Evolutionary conservation across 2,329 filamentous ascomycete genomes (phyloP), one percentile per base, ranked within the genome.

Genomic region (Cordyceps militaris): DNA sequence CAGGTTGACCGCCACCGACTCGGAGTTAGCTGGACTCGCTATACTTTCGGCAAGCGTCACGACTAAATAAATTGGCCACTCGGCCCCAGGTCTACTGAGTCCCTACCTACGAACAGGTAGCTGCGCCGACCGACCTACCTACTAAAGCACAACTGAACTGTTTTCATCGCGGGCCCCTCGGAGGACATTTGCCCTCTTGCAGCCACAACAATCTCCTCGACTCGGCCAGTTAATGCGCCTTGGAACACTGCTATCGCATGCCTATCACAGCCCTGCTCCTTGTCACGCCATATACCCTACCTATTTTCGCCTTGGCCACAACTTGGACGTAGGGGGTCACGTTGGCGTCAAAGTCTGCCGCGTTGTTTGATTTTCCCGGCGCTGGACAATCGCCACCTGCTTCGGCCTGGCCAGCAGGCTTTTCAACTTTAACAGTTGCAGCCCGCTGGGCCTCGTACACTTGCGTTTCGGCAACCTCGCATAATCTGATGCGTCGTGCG

Each of bases 1-100:
- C 21, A 23, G 47, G 28, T 57, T 57, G 55, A 57, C 55, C 55
- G 55, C 55, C 55, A 57, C 46, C 55, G 19, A 36, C 53, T 47
- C 34, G 36, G 55, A 57, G 19, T 51, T 51, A 57, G 40, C 47
- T 57, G 47, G 26, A 56, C 32, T 57, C 44, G 42, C 46, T 56
- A 40, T 23, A 56, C 42, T 47, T 57, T 50, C 14, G 23, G 28
- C 34, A 26, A 36, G 54, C 16, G 56, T 54, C 49, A 42, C 26
- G 48, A 47, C 56, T 34, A 54, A 26, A 32, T 43, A 36, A 13
- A 32, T 48, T 54, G 57, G 57, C 43, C 57, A 58, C 57, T 38
- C 55, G 55, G 21, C 55, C 36, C 36, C 19, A 26, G 23, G 24
- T 43, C 54, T 56, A 43, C n/a, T n/a, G n/a, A n/a, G n/a, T n/a